Conservation (phyloP, 1,284 basidiomycete genomes). For the Quambalaria eucalypti region DNA sequence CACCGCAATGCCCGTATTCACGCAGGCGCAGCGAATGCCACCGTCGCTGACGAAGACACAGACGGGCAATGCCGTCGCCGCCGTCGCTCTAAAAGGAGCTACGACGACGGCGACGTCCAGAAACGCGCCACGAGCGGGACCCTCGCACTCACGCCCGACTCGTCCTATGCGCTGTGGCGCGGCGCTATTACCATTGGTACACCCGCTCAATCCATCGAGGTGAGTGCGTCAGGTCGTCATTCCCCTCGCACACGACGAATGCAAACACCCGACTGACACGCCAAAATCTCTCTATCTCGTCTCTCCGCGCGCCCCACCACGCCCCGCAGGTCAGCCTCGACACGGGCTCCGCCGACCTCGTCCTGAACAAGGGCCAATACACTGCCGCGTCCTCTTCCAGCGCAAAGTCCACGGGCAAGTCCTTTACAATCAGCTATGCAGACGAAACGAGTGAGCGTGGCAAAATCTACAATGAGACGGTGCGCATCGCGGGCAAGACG, state of each 20-base stretch:
- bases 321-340: slow-evolving; percentile 31
- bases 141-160: slow-evolving; percentile 23
- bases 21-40: not conserved
- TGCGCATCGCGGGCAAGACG: slow-evolving; percentile 47
- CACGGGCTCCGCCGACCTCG: slow-evolving; percentile 39
- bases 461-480: slow-evolving; percentile 53
- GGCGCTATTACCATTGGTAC: slow-evolving; percentile 32
- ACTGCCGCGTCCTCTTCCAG: slow-evolving; percentile 23
- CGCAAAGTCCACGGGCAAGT: slow-evolving; percentile 22
- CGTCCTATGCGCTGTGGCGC: slow-evolving; percentile 28
- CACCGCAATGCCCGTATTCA: not conserved
- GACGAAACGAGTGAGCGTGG: slow-evolving; percentile 56
- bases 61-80: not conserved
- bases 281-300: not conserved
- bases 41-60: not conserved
- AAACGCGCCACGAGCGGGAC: slow-evolving; percentile 20
- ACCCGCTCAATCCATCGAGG: slow-evolving; percentile 24
- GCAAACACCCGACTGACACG: not conserved
- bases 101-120: too few relatives aligned
- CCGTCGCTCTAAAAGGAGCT: not conserved
- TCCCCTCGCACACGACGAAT: too few relatives aligned
- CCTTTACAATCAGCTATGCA: slow-evolving; percentile 54
- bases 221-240: too few relatives aligned
- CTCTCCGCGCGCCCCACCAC: too few relatives aligned
- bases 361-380: slow-evolving; percentile 33